Base-by-base conservation (phyloP, 148 eudicot species). In the Spergularia bocconei region DNA sequence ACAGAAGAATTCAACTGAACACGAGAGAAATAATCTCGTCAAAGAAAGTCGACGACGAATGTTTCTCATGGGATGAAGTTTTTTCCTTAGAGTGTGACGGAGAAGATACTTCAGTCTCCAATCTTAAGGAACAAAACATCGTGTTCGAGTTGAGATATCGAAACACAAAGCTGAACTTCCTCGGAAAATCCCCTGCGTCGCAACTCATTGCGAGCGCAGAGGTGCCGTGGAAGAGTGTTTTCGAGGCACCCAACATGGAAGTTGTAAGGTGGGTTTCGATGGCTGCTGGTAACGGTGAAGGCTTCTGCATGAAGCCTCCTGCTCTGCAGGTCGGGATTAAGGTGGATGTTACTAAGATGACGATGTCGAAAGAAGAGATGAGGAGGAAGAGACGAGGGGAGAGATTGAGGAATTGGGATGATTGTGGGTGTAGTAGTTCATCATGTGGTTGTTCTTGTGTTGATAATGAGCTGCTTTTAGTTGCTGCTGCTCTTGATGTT, bases 21-120 rank as follows among this genome's bases (percentile, higher is more conserved):
- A 90, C 78, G 62, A 53, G 51, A 66, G 84, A 85, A 82, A 73
- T 90, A 44, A 71, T 78, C 1, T 47, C 74, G 23, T 70, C 86
- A 23, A 57, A 84, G 33, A 60, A 79, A 23, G 48, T 44, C 48
- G 80, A 83, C 5, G 52, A 70, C 11, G 75, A 76, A 11, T 17
- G 75, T 38, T 60, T 82, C 1, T 21, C 63, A 7, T 90, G 89
- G 90, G 77, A 88, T 67, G 80, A 84, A 1, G 65, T 76, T 15
- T 86, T 88, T 63, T 82, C 90, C 0, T 60, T 90, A 33, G 86
- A 90, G 59, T 90, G 94, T 69, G 69, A 55, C 0, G 88, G 87
- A 57, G 39, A 78, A 23, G 62, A 83, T 25, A 77, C 75, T 14
- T 83, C 87, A 65, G 78, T 82, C 63, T n/a, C 20, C 44, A 11